Conservation (phyloP, 2,329 filamentous ascomycete genomes). For the Hypoxylon sp. region DNA sequence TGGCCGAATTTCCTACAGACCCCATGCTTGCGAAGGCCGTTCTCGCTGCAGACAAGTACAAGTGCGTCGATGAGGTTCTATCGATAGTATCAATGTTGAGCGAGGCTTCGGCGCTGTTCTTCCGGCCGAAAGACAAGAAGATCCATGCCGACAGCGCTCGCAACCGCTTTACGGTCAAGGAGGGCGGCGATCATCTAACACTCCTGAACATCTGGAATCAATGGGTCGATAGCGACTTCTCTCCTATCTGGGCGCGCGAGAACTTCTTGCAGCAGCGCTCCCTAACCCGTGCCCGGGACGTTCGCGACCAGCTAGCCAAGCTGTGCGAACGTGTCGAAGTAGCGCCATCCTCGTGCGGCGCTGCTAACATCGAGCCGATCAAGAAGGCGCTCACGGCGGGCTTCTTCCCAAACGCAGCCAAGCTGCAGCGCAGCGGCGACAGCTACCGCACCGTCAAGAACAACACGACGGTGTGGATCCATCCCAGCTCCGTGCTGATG, state of each 20-base stretch:
- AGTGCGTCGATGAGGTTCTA: constrained; percentile 93
- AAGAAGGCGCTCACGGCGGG: constrained; percentile 90
- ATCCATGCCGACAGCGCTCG: constrained; percentile 94
- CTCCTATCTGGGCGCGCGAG: constrained; percentile 87
- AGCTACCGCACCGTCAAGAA: constrained; percentile 94
- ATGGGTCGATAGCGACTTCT: constrained; percentile 94
- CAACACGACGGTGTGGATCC: constrained; percentile 89
- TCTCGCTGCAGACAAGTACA: constrained; percentile 87
- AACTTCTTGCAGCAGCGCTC: constrained; percentile 94
- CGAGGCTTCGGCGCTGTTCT: constrained; percentile 91
- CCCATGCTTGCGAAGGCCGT: constrained; percentile 93
- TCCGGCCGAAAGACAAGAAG: constrained; percentile 96
- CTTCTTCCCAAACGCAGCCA: constrained; percentile 94
- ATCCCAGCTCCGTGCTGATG: constrained; percentile 87
- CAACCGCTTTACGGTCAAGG: constrained; percentile 88
- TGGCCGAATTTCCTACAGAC: constrained; percentile 95
- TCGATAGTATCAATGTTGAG: constrained; percentile 95
- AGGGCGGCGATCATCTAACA: constrained; percentile 90
- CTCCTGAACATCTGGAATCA: constrained; percentile 95
- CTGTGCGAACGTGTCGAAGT: constrained; percentile 96
- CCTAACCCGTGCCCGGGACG: constrained; percentile 89
- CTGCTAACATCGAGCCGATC: constrained; percentile 81
- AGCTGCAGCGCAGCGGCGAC: constrained; percentile 86
- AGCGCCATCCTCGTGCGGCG: constrained; percentile 76
- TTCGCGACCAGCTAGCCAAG: constrained; percentile 91